Conservation (phyloP, 2,329 filamentous ascomycete genomes). For the Botrytis hyacinthi region DNA sequence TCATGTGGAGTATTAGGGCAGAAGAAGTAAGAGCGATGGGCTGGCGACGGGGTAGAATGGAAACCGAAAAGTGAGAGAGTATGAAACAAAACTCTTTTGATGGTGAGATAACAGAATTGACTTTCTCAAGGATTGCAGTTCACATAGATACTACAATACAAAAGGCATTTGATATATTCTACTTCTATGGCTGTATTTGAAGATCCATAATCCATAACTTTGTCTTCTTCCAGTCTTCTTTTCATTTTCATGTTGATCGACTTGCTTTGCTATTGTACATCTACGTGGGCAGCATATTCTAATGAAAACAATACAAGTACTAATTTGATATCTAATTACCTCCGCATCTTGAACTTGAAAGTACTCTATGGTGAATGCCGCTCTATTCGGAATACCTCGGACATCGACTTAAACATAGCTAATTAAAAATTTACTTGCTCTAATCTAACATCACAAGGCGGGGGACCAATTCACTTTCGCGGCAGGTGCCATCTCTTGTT, state of each 20-base stretch:
- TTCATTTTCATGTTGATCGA: background rate
- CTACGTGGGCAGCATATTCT: background rate
- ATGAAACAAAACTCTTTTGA: background rate
- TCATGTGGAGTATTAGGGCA: background rate
- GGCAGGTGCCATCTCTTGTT: background rate
- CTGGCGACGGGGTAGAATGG: no score
- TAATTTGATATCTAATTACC: background rate
- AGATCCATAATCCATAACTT: background rate
- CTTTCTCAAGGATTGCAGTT: background rate
- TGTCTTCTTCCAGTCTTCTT: background rate
- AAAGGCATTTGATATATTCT: background rate
- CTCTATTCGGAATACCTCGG: background rate
- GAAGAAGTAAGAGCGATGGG: background rate
- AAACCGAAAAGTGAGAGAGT: background rate
- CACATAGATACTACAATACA: background rate
- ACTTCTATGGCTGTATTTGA: background rate
- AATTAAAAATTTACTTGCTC: background rate
- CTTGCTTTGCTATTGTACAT: background rate
- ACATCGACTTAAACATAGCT: background rate
- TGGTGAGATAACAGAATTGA: background rate
- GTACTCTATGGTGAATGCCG: background rate
- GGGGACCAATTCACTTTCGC: background rate
- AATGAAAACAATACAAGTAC: background rate
- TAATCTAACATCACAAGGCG: background rate
- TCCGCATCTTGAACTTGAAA: background rate